A percentile compares a stretch with the other conserved stretches of the same genome.
Evolutionary conservation across 163 green algal species (phyloP).

Genomic region (Dunaliella salina): DNA sequence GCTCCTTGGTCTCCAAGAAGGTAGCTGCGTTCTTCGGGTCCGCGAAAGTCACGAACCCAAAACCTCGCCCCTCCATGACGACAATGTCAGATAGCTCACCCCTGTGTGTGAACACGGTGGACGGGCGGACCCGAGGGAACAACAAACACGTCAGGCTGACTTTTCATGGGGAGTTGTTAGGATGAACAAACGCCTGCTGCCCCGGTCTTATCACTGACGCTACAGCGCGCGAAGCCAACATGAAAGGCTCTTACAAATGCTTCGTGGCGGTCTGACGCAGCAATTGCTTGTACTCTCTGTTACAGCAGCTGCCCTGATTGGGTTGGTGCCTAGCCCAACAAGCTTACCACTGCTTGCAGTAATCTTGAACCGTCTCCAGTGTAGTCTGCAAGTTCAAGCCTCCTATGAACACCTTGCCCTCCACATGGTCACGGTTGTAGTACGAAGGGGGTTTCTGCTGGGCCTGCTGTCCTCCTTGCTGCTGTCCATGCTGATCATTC

Average conservation of each 20-base stretch:
- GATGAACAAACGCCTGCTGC: background rate
- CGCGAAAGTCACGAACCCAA: constrained; percentile 82
- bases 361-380: constrained; percentile 43
- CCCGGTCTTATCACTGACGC: background rate
- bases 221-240: background rate
- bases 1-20: constrained; percentile 58
- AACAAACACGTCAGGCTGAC: background rate
- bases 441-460: background rate
- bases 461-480: background rate
- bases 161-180: background rate
- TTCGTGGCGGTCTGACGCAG: no score
- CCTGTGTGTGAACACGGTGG: constrained; percentile 31
- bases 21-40: constrained; percentile 68
- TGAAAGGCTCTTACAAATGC: no score
- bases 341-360: constrained; percentile 36
- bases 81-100: constrained; percentile 59
- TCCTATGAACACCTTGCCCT: constrained; percentile 67
- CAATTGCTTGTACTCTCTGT: no score
- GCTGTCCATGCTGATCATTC: no score
- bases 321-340: no score
- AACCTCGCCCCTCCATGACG: constrained; percentile 68
- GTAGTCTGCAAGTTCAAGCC: constrained; percentile 49
- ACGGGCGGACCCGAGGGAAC: background rate
- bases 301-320: no score
- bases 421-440: background rate